These are phyloP conservation scores for Acrodontium crateriforme DNA, from an alignment of 2,329 filamentous ascomycete genomes.

Conservation along the genomic window DNA sequence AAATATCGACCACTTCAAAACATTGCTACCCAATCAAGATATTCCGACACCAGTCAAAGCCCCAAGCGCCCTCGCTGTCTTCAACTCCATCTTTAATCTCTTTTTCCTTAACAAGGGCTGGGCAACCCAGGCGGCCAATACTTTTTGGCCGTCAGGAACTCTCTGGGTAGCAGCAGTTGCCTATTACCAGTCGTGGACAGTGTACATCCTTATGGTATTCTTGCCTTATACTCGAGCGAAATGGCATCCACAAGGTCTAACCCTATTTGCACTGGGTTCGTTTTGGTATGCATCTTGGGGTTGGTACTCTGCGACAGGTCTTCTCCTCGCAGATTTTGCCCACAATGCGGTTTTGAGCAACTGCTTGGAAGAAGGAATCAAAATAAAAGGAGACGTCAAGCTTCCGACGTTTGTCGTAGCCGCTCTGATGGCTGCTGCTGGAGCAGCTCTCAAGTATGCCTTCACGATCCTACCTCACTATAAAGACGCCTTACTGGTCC, in stretches of 20 bases:
- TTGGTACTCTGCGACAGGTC: constrained; percentile 16
- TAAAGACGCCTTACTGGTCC: constrained; percentile 10
- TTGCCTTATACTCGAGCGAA: constrained; percentile 28
- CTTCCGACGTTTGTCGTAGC: constrained; percentile 10
- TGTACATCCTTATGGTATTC: constrained; percentile 35
- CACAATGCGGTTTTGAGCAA: constrained; percentile 6
- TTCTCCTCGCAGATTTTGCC: constrained; percentile 13
- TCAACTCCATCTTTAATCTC: constrained; percentile 33
- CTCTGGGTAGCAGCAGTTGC: constrained; percentile 31
- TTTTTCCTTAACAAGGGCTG: constrained; percentile 31
- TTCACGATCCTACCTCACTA: constrained; percentile 13
- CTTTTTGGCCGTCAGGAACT: constrained; percentile 29
- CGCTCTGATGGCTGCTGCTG: constrained; percentile 4
- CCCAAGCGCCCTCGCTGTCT: constrained; percentile 27
- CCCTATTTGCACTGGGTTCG: constrained; percentile 13
- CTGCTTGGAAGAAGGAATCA: constrained; percentile 9
- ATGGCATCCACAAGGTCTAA: constrained; percentile 25
- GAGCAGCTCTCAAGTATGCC: constrained; percentile 14
- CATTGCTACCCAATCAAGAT: constrained; percentile 23
- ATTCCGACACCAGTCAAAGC: constrained; percentile 20
- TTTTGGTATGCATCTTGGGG: constrained; percentile 19
- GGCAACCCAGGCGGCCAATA: constrained; percentile 25
- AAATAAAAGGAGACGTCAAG: constrained; percentile 7
- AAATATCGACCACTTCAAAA: constrained; percentile 27
- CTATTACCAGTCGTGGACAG: constrained; percentile 34